Evolutionary conservation across 2,329 filamentous ascomycete genomes (phyloP), one percentile per base, ranked within the genome.

Genomic region (Fusarium ramigenum): DNA sequence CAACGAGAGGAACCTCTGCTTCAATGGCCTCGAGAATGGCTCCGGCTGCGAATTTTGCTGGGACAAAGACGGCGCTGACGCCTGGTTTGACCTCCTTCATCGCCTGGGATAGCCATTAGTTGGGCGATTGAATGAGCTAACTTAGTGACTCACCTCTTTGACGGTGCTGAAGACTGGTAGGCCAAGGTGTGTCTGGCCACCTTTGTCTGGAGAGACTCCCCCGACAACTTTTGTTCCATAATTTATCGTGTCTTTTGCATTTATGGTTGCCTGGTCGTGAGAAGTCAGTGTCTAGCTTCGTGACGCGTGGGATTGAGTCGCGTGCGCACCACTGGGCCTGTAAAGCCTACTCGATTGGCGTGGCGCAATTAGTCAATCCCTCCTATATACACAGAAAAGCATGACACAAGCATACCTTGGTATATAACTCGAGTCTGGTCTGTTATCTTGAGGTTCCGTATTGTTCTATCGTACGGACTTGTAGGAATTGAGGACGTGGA

Each of bases 21-120:
- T 93, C 92, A 64, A 96, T 91, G 3, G 92, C 90, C 76, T 94
- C 92, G 76, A 92, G 89, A 72, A 94, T 93, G 0, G 92, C 92
- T 56, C 84, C 83, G 5, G 90, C 88, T 3, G 92, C 92, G 52
- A 89, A 88, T 47, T 87, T 87, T 4, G 92, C 92, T 1, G 92
- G 91, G 1, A 93, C 92, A 70, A 93, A 94, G n/a, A 94, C 91
- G 4, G 91, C 90, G 14, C 90, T 93, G 15, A 91, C 92, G 79
- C 93, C 88, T 1, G 92, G 92, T 9, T 80, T 79, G 10, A 83
- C 77, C 6, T 75, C 25, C 4, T 73, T 39, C 72, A 83, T 79
- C 2, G 83, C 82, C 82, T 84, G 30, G 2, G 1, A 4, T 9
- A 18, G 19, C n/a, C 15, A 30, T 63, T 25, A 52, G 28, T 39